Conservation (phyloP, 78 protist species). For the Cavenderia fasciculata region DNA sequence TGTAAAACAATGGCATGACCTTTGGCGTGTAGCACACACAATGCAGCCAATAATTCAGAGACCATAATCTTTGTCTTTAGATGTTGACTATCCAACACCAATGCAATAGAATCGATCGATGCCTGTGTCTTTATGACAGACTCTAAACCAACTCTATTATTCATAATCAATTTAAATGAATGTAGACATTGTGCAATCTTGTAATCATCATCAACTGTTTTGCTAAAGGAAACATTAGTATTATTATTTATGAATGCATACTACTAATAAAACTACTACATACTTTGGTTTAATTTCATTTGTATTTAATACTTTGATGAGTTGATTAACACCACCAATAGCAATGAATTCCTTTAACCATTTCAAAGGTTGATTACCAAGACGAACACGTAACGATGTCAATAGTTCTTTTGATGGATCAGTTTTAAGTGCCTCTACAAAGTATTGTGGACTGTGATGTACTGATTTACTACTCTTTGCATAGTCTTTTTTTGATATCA, state of each 20-base stretch:
- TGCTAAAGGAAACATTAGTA: not conserved
- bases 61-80: conserved; percentile 51
- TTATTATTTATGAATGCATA: not conserved
- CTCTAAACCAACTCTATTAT: conserved; percentile 68
- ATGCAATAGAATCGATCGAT: conserved; percentile 28
- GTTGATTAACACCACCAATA: conserved; percentile 28
- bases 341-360: conserved; percentile 60
- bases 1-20: conserved; percentile 41
- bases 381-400: conserved; percentile 52
- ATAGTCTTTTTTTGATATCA: conserved; percentile 62
- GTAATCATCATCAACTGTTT: conserved; percentile 46
- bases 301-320: conserved; percentile 32
- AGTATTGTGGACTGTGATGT: conserved; percentile 44
- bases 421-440: conserved; percentile 37
- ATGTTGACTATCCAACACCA: conserved; percentile 47
- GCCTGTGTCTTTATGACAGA: conserved; percentile 45
- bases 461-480: not conserved
- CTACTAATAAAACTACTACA: not conserved
- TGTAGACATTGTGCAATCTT: conserved; percentile 68
- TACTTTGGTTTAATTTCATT: conserved; percentile 63
- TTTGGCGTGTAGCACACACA: conserved; percentile 47
- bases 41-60: conserved; percentile 33
- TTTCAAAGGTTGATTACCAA: conserved; percentile 72
- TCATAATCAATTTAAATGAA: conserved; percentile 69
- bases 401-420: conserved; percentile 48